phyloP scores from a whole-genome alignment of 106 monocot species.

The Phalaenopsis equestris region DNA sequence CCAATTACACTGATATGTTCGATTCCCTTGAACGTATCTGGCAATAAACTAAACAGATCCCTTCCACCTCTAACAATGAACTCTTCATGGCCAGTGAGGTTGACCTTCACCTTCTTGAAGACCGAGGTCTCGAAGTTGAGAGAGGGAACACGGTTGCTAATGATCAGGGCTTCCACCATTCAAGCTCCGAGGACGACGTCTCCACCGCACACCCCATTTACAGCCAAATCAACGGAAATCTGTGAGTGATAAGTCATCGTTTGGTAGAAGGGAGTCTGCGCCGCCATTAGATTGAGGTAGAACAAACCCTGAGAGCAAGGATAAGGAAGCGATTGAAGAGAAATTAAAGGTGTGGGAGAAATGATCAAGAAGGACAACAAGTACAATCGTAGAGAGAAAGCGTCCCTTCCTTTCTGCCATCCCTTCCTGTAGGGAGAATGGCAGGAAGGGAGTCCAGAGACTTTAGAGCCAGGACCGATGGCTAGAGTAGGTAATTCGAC shows the following conservation, averaged over 20 bases:
- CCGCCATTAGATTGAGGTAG: conserved; percentile 2
- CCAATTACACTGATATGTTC: conserved; percentile 88
- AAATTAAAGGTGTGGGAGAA: too few species aligned
- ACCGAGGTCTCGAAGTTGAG: conserved; percentile 85
- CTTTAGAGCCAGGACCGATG: too few species aligned
- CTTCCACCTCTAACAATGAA: conserved; percentile 89
- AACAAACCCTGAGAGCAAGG: neutral
- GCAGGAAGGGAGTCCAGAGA: too few species aligned
- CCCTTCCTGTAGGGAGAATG: too few species aligned
- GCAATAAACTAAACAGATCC: conserved; percentile 71
- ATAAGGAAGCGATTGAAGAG: neutral
- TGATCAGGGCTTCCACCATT: conserved; percentile 38
- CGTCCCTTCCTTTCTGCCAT: too few species aligned
- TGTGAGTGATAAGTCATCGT: neutral
- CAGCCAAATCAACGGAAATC: neutral
- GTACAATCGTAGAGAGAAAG: too few species aligned
- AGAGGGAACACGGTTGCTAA: conserved; percentile 23
- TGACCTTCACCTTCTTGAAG: conserved; percentile 95
- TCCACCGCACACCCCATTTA: neutral
- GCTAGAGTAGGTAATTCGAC: too few species aligned
- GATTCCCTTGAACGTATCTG: conserved; percentile 85
- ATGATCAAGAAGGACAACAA: too few species aligned
- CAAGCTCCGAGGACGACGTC: conserved; percentile 33
- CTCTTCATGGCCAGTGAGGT: conserved; percentile 79
- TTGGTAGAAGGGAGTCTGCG: conserved; percentile 11